phyloP scores from a whole-genome alignment of 352 stramenopile species.

The Globisporangium radiosum region DNA sequence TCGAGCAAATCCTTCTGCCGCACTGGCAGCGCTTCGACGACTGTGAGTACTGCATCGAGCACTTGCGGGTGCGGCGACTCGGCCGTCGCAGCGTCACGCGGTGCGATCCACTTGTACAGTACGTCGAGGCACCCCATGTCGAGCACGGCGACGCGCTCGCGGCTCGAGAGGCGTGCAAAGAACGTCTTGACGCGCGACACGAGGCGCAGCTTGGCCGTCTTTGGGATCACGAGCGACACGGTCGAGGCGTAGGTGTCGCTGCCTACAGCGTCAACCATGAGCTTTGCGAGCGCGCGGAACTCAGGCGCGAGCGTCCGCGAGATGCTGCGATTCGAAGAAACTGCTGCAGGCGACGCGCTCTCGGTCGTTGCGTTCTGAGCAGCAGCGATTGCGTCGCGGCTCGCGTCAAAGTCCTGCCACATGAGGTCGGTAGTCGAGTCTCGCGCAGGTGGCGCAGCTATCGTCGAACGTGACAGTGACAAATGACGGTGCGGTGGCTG shows the following conservation, averaged over 20 bases:
- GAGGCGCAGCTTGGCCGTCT: constrained; percentile 63
- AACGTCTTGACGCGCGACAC: constrained; percentile 72
- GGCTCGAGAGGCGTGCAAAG: constrained; percentile 47
- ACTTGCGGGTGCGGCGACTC: constrained; percentile 54
- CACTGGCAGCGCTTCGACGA: constrained; percentile 52
- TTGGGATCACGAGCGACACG: constrained; percentile 64
- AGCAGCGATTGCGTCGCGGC: constrained; percentile 34
- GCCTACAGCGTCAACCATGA: constrained; percentile 61
- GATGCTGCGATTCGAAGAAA: constrained; percentile 7
- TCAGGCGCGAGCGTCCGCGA: constrained; percentile 40
- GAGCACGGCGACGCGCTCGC: constrained; percentile 44
- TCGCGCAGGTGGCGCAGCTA: constrained; percentile 1
- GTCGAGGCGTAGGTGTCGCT: constrained; percentile 78
- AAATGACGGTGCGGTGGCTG: constrained; percentile 12
- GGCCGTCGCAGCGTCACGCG: constrained; percentile 7
- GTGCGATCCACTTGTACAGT: constrained; percentile 56
- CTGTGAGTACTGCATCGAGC: constrained; percentile 45
- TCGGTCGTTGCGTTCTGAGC: not conserved
- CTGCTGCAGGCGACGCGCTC: not conserved
- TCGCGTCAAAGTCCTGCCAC: constrained; percentile 56
- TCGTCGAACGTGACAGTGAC: constrained; percentile 21
- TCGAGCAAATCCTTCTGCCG: constrained; percentile 57
- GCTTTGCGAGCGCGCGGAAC: constrained; percentile 53
- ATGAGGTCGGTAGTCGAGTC: constrained; percentile 31
- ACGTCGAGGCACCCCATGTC: constrained; percentile 52